Evolutionary conservation across 192 early-diverging fungal genomes (phyloP).

Genomic region (Chytriomyces confervae): DNA sequence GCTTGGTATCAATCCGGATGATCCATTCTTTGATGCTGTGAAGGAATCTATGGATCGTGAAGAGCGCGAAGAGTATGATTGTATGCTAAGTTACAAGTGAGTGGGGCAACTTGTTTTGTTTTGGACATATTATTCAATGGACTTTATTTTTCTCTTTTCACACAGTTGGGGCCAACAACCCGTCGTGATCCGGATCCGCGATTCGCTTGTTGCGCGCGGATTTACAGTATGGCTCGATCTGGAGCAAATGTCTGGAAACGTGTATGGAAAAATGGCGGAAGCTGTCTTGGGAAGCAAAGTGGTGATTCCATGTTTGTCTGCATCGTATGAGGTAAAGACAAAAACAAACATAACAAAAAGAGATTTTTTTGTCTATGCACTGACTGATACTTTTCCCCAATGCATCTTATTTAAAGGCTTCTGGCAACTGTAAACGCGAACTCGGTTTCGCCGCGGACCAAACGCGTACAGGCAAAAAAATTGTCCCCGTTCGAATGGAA

Average conservation of each 20-base stretch:
- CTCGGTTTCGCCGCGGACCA: conserved; percentile 50
- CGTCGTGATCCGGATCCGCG: conserved; percentile 2
- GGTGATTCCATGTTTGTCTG: conserved; percentile 40
- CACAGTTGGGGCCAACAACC: conserved; percentile 17
- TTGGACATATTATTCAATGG: not conserved
- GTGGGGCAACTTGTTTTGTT: not conserved
- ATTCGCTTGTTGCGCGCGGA: conserved; percentile 19
- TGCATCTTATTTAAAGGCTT: not conserved
- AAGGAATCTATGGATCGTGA: conserved; percentile 15
- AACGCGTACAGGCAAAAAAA: conserved; percentile 40
- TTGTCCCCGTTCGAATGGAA: conserved; percentile 46
- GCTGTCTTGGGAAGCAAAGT: conserved; percentile 43
- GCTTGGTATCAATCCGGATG: conserved; percentile 35
- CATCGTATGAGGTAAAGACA: conserved; percentile 34
- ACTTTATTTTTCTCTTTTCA: not conserved
- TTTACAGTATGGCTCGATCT: conserved; percentile 35
- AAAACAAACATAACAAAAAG: not conserved
- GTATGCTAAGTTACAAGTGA: conserved; percentile 38
- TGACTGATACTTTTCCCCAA: not conserved
- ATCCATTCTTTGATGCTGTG: conserved; percentile 35
- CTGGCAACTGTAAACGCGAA: conserved; percentile 47
- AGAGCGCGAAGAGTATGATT: conserved; percentile 21
- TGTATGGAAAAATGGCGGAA: conserved; percentile 48
- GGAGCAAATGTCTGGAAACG: conserved; percentile 44
- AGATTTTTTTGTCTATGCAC: no score